A percentile compares a stretch with the other conserved stretches of the same genome.
phyloP scores from a whole-genome alignment of 208 protist genomes.

The Angomonas ambiguus region DNA sequence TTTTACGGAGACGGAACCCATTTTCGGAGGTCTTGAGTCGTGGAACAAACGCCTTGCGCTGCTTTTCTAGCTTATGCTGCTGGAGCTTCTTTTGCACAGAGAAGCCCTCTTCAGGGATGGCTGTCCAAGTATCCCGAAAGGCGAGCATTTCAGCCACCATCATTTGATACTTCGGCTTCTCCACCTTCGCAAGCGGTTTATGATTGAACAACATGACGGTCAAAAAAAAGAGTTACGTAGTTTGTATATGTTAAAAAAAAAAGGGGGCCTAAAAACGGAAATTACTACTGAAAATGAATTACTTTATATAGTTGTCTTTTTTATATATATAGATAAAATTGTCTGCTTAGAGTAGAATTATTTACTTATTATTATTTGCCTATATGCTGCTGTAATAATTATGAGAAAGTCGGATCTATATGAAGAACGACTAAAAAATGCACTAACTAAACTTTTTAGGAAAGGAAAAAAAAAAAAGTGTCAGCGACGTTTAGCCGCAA shows the following conservation, averaged over 20 bases:
- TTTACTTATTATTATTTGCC: not conserved
- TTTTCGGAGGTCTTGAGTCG: constrained; percentile 82
- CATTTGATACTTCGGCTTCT: constrained; percentile 73
- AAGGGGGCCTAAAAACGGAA: not conserved
- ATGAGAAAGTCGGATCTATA: not conserved
- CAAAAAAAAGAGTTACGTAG: too few species aligned
- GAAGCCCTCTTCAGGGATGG: constrained; percentile 53
- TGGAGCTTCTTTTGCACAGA: constrained; percentile 65
- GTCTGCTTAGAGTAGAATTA: not conserved
- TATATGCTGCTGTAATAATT: not conserved
- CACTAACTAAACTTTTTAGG: not conserved
- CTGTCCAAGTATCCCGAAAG: constrained; percentile 82
- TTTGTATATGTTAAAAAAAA: not conserved
- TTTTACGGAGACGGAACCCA: constrained; percentile 72
- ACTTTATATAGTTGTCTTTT: constrained; percentile 1
- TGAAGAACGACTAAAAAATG: not conserved
- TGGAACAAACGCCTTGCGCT: constrained; percentile 57
- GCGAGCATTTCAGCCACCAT: constrained; percentile 66
- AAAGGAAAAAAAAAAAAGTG: constrained; percentile 16
- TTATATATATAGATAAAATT: not conserved
- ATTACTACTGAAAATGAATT: not conserved
- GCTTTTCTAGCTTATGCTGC: constrained; percentile 40
- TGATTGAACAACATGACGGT: constrained; percentile 70
- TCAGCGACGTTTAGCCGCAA: not conserved
- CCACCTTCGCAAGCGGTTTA: constrained; percentile 47